Evolutionary conservation across 2,329 filamentous ascomycete genomes (phyloP).

Genomic region (Hymenoscyphus repandus): DNA sequence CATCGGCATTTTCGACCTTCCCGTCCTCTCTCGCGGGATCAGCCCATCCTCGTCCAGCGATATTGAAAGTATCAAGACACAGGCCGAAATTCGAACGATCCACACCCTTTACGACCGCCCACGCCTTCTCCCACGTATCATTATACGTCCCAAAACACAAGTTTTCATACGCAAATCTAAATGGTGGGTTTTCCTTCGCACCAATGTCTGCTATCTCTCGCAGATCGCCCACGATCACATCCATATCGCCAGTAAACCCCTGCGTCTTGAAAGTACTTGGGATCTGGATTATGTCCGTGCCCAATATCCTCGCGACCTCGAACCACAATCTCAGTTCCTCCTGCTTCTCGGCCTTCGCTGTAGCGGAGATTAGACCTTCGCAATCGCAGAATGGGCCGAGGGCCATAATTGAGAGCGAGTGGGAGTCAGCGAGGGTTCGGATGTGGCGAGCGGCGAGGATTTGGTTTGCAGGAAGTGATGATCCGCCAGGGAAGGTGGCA

Average conservation of each 20-base stretch:
- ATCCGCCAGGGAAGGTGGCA: constrained; percentile 18
- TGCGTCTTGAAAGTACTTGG: constrained; percentile 56
- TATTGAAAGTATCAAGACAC: constrained; percentile 75
- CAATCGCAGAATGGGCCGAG: constrained; percentile 68
- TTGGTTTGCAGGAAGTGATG: constrained; percentile 36
- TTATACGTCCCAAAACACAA: constrained; percentile 67
- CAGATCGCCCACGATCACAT: constrained; percentile 58
- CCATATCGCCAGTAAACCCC: constrained; percentile 42
- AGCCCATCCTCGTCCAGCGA: constrained; percentile 65
- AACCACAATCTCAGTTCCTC: constrained; percentile 67
- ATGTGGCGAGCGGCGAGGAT: constrained; percentile 54
- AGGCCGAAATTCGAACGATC: constrained; percentile 68
- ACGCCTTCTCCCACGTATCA: constrained; percentile 67
- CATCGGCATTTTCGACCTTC: constrained; percentile 24
- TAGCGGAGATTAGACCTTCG: constrained; percentile 64
- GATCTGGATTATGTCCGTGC: constrained; percentile 69
- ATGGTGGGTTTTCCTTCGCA: constrained; percentile 43
- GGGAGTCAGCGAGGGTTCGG: constrained; percentile 49
- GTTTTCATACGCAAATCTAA: constrained; percentile 70
- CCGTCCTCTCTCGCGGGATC: constrained; percentile 49
- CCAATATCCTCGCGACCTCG: constrained; percentile 55
- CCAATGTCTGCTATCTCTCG: constrained; percentile 63
- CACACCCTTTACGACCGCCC: constrained; percentile 61
- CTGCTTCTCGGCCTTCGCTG: constrained; percentile 50
- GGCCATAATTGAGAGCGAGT: constrained; percentile 50